Evolutionary conservation across 495 filamentous ascomycete species (phyloP).

Genomic region (Tricharina praecox): DNA sequence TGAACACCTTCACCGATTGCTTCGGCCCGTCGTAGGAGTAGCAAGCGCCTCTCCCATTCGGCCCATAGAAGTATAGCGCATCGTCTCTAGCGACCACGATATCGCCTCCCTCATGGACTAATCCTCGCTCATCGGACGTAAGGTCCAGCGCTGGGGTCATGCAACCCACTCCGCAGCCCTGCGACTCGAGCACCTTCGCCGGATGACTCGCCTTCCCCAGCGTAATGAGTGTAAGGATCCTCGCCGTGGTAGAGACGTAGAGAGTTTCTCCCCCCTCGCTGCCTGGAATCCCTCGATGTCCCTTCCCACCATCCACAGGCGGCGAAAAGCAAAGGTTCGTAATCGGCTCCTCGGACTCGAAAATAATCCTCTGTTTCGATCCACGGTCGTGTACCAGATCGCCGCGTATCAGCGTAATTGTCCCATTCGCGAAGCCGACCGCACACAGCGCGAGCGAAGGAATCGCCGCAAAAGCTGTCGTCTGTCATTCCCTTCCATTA

Average conservation of each 20-base stretch:
- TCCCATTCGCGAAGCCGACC: constrained; percentile 87
- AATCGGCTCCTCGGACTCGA: constrained; percentile 91
- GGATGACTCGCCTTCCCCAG: constrained; percentile 78
- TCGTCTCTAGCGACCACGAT: constrained; percentile 84
- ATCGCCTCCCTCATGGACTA: constrained; percentile 44
- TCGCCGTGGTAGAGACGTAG: constrained; percentile 78
- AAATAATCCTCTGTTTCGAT: constrained; percentile 88
- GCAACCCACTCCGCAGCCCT: constrained; percentile 75
- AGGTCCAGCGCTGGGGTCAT: constrained; percentile 45
- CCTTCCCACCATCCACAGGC: constrained; percentile 3
- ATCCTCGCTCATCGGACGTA: constrained; percentile 20
- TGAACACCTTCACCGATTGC: constrained; percentile 60
- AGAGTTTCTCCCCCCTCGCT: constrained; percentile 35
- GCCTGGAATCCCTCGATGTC: not conserved
- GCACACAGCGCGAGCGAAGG: constrained; percentile 72
- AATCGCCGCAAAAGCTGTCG: constrained; percentile 66
- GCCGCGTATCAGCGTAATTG: constrained; percentile 81
- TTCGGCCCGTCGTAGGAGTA: constrained; percentile 85
- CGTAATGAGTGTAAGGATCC: constrained; percentile 74
- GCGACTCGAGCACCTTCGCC: constrained; percentile 69
- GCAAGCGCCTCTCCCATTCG: constrained; percentile 67
- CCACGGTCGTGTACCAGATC: constrained; percentile 91
- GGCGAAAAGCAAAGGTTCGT: constrained; percentile 39
- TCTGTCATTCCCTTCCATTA: constrained; percentile 34
- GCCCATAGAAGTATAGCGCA: constrained; percentile 82